phyloP scores from a whole-genome alignment of 2,329 filamentous ascomycete species.

The Penicillium hordei region DNA sequence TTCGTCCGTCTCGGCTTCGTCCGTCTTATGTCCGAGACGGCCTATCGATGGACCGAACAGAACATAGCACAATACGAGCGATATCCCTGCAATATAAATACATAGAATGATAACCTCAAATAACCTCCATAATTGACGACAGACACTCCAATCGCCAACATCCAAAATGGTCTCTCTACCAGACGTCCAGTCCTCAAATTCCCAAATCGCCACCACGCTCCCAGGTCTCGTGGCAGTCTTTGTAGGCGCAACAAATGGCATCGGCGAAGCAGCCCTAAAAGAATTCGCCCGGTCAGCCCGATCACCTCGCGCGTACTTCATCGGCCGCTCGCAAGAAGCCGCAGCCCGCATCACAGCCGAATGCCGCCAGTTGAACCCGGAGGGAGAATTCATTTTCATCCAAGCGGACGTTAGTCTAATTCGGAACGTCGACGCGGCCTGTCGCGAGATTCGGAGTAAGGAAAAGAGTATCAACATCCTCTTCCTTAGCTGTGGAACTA shows the following conservation, averaged over 20 bases:
- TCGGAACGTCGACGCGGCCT: slow-evolving; percentile 51
- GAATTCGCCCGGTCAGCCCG: slow-evolving; percentile 45
- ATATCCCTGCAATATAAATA: not conserved
- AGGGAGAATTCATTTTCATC: slow-evolving; percentile 50
- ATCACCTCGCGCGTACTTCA: slow-evolving; percentile 48
- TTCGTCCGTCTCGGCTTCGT: not conserved
- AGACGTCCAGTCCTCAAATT: slow-evolving; percentile 14
- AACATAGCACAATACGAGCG: not conserved
- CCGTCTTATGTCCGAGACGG: slow-evolving; percentile 2
- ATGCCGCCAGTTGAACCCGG: slow-evolving; percentile 46
- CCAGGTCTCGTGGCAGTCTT: slow-evolving; percentile 52
- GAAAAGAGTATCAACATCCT: slow-evolving; percentile 57
- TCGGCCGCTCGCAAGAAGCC: slow-evolving; percentile 49
- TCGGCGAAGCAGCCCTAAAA: slow-evolving; percentile 51
- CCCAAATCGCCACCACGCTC: slow-evolving; percentile 24
- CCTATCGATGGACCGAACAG: not conserved
- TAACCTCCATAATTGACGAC: too few relatives aligned
- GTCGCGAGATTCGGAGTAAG: slow-evolving; percentile 51
- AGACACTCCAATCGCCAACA: not conserved
- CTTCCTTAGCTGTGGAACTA: slow-evolving; percentile 52
- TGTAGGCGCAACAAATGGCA: slow-evolving; percentile 53
- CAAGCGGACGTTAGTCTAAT: slow-evolving; percentile 50
- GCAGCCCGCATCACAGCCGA: slow-evolving; percentile 46
- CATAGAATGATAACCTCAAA: not conserved
- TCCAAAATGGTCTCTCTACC: slow-evolving; percentile 13